Base-by-base conservation (phyloP, 169 alveolate species). In the Plasmodium reichenowi region DNA sequence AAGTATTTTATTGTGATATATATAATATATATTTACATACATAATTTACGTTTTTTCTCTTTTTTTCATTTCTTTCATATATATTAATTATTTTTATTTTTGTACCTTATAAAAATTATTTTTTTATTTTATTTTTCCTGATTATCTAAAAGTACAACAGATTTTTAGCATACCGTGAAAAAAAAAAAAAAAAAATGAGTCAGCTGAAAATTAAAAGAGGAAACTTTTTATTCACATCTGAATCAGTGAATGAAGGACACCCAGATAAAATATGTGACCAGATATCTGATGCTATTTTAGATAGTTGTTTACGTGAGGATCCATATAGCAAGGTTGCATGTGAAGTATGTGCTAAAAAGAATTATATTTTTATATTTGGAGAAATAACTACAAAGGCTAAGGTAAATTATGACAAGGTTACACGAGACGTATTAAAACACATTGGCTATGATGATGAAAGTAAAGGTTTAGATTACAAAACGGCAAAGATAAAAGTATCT, bases 251-350 rank as follows among this genome's bases (percentile, higher is more conserved):
- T 70, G 99, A 98, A 72, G 99, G 99, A 22, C 99, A 99, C 76
- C 99, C 99, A 0, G 99, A 99, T 95, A 99, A 99, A 95, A 93
- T 99, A 45, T 98, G 99, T 93, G 99, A 99, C 89, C 99, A 97
- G 93, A 97, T 99, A n/a, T 98, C 99, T 1, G 99, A 99, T 93
- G 99, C 99, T 13, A 97, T 99, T 63, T 97, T 98, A 32, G 99
- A 99, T 89, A 99, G 99, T n/a, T 98, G 99, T 93, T 95, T 99
- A 17, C 63, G 72, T 26, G 93, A 94, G 89, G 96, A 98, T 86
- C 98, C 99, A 8, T 91, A 97, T 56, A 96, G 96, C 68, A 96
- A 94, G 93, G 99, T 96, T 67, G 99, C 98, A 62, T 98, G 99
- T 93, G 99, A 98, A 95, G 97, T 99, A 8, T 97, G 98, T 70